Base-by-base conservation (phyloP, 1,284 basidiomycete genomes). In the Malassezia sp. region DNA sequence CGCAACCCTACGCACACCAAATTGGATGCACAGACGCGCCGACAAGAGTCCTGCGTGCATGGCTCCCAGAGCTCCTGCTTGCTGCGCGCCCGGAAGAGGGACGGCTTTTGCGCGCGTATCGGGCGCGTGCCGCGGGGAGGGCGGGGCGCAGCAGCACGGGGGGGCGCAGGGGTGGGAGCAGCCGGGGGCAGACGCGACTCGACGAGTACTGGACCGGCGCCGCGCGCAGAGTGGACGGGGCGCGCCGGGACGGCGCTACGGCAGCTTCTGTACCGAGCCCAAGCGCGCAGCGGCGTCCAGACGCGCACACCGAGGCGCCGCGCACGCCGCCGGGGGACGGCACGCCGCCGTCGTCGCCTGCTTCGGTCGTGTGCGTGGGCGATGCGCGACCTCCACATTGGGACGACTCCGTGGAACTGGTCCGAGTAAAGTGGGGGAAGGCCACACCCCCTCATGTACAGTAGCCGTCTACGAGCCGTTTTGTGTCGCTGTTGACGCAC, bases 31-130 rank as follows among this genome's bases (percentile, higher is more conserved):
- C n/a, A 11, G n/a, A 14, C 15, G 4, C 20, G 3, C 18, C 9
- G 14, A 17, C 26, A 2, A 24, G 14, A 5, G 29, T 20, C 10
- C 17, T 20, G 9, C 43, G 43, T n/a, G 17, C n/a, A 11, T 46
- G 38, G 44, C 15, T 46, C 12, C 44, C 37, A 12, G 31, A n/a
- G 21, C 23, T 46, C 2, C 14, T 45, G 27, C 32, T 31, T 8
- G 27, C 28, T 2, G 12, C 6, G 9, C 27, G 38, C 15, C 12
- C 27, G 28, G 18, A 24, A 5, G 38, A 40, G 30, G 27, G 17
- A 5, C 22, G 18, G 17, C 14, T 40, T 18, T 29, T n/a, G n/a
- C 38, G 29, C 14, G 27, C 21, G 20, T 38, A 27, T n/a, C 11
- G 20, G 7, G 28, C n/a, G n/a, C n/a, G n/a, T n/a, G n/a, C n/a